phyloP scores from a whole-genome alignment of 345 rosid species.

The Ailanthus altissimus region DNA sequence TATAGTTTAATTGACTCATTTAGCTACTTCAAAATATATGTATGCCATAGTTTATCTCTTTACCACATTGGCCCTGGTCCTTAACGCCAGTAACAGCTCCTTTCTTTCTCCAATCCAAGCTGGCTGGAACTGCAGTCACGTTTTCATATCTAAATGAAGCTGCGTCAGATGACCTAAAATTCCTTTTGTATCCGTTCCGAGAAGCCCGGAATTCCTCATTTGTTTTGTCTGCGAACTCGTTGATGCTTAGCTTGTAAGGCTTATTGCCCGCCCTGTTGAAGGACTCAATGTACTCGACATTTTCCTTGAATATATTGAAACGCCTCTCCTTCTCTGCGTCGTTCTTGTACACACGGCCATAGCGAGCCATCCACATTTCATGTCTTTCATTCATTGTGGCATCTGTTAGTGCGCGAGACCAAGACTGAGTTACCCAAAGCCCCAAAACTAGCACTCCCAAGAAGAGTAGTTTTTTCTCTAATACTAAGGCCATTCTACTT shows the following conservation, averaged over 20 bases:
- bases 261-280: slow-evolving; percentile 26
- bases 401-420: slow-evolving; percentile 28
- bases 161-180: neutral
- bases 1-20: no score
- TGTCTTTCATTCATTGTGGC: slow-evolving; percentile 29
- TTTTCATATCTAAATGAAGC: slow-evolving; percentile 10
- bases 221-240: slow-evolving; percentile 41
- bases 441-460: slow-evolving; percentile 11
- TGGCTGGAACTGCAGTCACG: no score
- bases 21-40: no score
- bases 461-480: slow-evolving; percentile 5
- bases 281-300: slow-evolving; percentile 34
- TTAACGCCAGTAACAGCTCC: no score
- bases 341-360: slow-evolving; percentile 23
- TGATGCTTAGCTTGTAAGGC: slow-evolving; percentile 37
- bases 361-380: slow-evolving; percentile 38
- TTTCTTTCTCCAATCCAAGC: no score
- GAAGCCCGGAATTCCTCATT: slow-evolving; percentile 18
- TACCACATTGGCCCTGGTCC: slow-evolving; percentile 45
- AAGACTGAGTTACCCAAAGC: slow-evolving; percentile 20
- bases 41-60: neutral
- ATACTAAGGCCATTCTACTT: neutral
- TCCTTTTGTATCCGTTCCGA: slow-evolving; percentile 16
- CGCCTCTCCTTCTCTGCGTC: slow-evolving; percentile 34
- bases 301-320: slow-evolving; percentile 36